phyloP scores from a whole-genome alignment of 331 rosid species.

The Dryas integrifolia region DNA sequence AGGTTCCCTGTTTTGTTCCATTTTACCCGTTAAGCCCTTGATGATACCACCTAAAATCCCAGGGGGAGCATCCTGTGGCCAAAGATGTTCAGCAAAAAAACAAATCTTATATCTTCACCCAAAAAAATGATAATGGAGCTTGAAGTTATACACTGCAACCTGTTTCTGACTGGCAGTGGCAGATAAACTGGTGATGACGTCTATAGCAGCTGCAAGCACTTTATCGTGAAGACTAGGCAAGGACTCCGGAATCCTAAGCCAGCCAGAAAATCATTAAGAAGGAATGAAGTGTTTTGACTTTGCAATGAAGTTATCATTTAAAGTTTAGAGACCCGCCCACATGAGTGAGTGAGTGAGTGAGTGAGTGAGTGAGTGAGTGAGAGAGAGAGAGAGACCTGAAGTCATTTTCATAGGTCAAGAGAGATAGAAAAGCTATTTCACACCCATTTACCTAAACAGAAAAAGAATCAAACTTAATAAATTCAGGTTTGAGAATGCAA shows the following conservation, averaged over 20 bases:
- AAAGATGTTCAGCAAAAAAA: constrained; percentile 31
- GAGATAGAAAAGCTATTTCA: constrained; percentile 66
- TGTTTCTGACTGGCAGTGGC: constrained; percentile 49
- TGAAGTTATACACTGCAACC: constrained; percentile 42
- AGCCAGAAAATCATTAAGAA: constrained; percentile 4
- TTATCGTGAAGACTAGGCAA: constrained; percentile 73
- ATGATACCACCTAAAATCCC: constrained; percentile 42
- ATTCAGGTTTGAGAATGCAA: constrained; percentile 17
- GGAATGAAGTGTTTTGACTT: background rate
- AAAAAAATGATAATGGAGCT: constrained; percentile 26
- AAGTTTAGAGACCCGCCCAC: background rate
- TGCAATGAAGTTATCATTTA: background rate
- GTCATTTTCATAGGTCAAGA: constrained; percentile 54
- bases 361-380: background rate
- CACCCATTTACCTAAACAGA: constrained; percentile 63
- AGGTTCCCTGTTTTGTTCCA: constrained; percentile 32
- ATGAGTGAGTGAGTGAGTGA: no score
- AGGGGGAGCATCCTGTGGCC: constrained; percentile 42
- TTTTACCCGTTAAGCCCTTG: constrained; percentile 41
- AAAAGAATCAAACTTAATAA: background rate
- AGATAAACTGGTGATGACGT: constrained; percentile 39
- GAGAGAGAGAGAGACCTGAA: constrained; percentile 47
- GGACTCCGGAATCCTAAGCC: constrained; percentile 59
- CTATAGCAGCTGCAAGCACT: constrained; percentile 67
- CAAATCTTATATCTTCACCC: background rate